Conservation (phyloP, 2,329 filamentous ascomycete genomes). For the Fusarium sp. region DNA sequence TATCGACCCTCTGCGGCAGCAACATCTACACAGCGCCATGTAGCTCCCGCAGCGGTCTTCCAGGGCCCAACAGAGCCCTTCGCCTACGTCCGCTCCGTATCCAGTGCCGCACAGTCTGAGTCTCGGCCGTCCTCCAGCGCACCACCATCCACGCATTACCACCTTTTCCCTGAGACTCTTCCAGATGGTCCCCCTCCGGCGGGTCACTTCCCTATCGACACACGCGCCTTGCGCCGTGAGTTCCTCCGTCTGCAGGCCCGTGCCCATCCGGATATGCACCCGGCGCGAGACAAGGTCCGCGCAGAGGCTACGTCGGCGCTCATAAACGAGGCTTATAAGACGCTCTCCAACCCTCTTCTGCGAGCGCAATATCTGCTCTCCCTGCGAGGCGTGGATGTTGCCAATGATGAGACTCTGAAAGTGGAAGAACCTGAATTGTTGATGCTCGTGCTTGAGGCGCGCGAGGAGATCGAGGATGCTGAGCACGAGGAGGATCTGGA, state of each 20-base stretch:
- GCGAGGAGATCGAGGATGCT: conserved; percentile 81
- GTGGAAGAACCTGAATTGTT: conserved; percentile 78
- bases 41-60: conserved; percentile 9
- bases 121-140: conserved; percentile 21
- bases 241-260: conserved; percentile 86
- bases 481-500: conserved; percentile 74
- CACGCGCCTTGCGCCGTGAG: conserved; percentile 79
- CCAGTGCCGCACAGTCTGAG: conserved; percentile 31
- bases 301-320: conserved; percentile 84
- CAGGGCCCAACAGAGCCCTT: conserved; percentile 9
- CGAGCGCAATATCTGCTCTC: conserved; percentile 91
- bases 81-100: conserved; percentile 27
- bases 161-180: conserved; percentile 86
- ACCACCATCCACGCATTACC: conserved; percentile 75
- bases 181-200: conserved; percentile 81
- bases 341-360: conserved; percentile 80
- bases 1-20: conserved; percentile 28
- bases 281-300: conserved; percentile 65
- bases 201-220: conserved; percentile 81
- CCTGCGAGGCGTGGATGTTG: conserved; percentile 80
- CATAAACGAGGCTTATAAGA: conserved; percentile 94
- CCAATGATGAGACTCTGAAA: conserved; percentile 80
- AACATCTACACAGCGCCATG: conserved; percentile 16
- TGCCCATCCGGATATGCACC: conserved; percentile 79
- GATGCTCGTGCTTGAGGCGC: conserved; percentile 82